A percentile compares a stretch with the other conserved stretches of the same genome.
Conservation (phyloP, 75 land plant species). For the Sequoia sempervirens region DNA sequence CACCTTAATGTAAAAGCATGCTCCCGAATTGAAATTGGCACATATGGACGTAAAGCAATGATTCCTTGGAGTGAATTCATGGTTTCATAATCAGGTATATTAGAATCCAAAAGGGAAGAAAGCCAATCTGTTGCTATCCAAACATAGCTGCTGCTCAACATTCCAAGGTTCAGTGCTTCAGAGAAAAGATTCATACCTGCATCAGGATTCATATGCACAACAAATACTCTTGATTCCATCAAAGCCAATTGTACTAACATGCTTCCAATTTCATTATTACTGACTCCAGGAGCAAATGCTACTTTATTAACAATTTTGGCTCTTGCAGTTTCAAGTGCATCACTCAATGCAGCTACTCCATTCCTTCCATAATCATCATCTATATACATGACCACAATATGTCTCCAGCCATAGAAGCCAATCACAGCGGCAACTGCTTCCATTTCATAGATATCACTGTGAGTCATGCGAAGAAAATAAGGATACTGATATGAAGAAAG, state of each 20-base stretch:
- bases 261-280: conserved; percentile 16
- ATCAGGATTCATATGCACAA: conserved; percentile 38
- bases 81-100: background rate
- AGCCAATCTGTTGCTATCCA: conserved; percentile 72
- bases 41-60: conserved; percentile 26
- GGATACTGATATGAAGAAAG: conserved; percentile 36
- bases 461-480: conserved; percentile 29
- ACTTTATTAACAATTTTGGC: conserved; percentile 9
- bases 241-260: conserved; percentile 26
- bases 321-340: conserved; percentile 20
- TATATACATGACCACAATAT: conserved; percentile 24
- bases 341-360: conserved; percentile 29
- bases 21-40: conserved; percentile 23
- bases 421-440: conserved; percentile 32
- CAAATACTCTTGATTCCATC: conserved; percentile 57
- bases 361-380: conserved; percentile 48
- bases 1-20: conserved; percentile 16
- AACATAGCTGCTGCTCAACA: conserved; percentile 57
- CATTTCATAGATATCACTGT: conserved; percentile 38
- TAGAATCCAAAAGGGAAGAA: conserved; percentile 39
- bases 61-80: conserved; percentile 43
- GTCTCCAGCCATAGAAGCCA: conserved; percentile 26
- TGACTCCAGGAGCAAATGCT: conserved; percentile 19
- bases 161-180: conserved; percentile 44
- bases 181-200: conserved; percentile 37